Conservation (phyloP, 148 eudicot genomes). For the Chenopodium album region DNA sequence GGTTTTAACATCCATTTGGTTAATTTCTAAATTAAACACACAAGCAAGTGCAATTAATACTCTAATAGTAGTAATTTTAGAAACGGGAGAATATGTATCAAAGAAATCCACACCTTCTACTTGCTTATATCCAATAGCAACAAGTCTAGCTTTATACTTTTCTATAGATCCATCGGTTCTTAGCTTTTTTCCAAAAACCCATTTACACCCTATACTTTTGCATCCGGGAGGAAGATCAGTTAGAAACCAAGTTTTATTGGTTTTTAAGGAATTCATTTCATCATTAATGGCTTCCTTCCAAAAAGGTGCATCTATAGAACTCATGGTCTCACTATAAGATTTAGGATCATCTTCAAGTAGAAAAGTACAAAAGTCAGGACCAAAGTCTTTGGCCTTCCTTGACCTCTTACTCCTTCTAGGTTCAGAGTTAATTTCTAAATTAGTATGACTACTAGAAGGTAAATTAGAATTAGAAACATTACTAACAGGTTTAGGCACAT, state of each 20-base stretch:
- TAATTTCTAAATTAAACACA: neutral
- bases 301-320: slow-evolving; percentile 1
- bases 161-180: neutral
- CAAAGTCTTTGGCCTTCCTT: neutral
- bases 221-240: slow-evolving; percentile 4
- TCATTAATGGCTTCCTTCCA: slow-evolving; percentile 1
- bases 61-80: neutral
- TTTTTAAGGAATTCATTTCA: slow-evolving; percentile 5
- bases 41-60: neutral
- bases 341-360: neutral
- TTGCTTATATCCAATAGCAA: neutral
- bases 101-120: slow-evolving; percentile 1
- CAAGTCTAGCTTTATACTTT: neutral
- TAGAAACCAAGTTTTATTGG: slow-evolving; percentile 9
- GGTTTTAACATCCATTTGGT: neutral
- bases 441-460: neutral
- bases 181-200: neutral
- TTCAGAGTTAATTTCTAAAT: neutral
- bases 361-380: neutral
- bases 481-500: too few relatives aligned
- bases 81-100: neutral
- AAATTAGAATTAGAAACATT: too few relatives aligned
- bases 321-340: neutral
- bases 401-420: neutral
- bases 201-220: slow-evolving; percentile 6